A percentile compares a stretch with the other conserved stretches of the same genome.
phyloP scores from a whole-genome alignment of 805 yeast genomes.

The Suhomyces vadensis region DNA sequence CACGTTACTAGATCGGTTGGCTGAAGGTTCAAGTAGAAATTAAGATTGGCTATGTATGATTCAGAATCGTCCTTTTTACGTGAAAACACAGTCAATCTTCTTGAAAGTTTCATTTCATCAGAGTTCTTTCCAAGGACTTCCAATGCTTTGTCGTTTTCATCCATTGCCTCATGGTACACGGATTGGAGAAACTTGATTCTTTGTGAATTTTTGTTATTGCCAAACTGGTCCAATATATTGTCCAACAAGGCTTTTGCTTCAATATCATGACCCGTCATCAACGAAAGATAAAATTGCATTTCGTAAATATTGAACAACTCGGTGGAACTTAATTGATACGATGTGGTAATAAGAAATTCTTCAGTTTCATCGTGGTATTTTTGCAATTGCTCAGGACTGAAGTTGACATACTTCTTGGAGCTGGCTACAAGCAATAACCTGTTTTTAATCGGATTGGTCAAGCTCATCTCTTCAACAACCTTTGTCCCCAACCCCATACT shows the following conservation, averaged over 20 bases:
- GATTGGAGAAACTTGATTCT: slow-evolving; percentile 57
- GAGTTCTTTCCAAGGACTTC: slow-evolving; percentile 28
- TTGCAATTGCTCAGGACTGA: slow-evolving; percentile 46
- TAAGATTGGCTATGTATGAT: slow-evolving; percentile 57
- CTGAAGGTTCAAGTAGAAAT: slow-evolving; percentile 54
- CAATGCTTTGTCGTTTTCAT: slow-evolving; percentile 32
- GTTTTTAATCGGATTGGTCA: slow-evolving; percentile 30
- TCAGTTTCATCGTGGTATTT: slow-evolving; percentile 43
- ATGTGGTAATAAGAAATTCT: slow-evolving; percentile 28
- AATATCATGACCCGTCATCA: slow-evolving; percentile 61
- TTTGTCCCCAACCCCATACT: not conserved
- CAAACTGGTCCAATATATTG: slow-evolving; percentile 66
- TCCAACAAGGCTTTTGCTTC: slow-evolving; percentile 72
- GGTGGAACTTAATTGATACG: slow-evolving; percentile 42
- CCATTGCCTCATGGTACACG: slow-evolving; percentile 56
- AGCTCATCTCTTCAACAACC: not conserved
- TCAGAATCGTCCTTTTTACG: slow-evolving; percentile 27
- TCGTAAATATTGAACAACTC: slow-evolving; percentile 61
- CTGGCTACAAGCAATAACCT: slow-evolving; percentile 51
- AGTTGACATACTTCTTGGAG: slow-evolving; percentile 51
- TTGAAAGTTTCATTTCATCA: slow-evolving; percentile 38
- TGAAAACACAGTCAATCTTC: slow-evolving; percentile 38
- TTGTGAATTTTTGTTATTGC: slow-evolving; percentile 50
- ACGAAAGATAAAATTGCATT: slow-evolving; percentile 65
- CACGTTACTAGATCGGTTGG: slow-evolving; percentile 79